Percentiles rank a stretch among this genome's conserved stretches.
phyloP scores from a whole-genome alignment of 2,329 filamentous ascomycete species.

The Phoma sp. region DNA sequence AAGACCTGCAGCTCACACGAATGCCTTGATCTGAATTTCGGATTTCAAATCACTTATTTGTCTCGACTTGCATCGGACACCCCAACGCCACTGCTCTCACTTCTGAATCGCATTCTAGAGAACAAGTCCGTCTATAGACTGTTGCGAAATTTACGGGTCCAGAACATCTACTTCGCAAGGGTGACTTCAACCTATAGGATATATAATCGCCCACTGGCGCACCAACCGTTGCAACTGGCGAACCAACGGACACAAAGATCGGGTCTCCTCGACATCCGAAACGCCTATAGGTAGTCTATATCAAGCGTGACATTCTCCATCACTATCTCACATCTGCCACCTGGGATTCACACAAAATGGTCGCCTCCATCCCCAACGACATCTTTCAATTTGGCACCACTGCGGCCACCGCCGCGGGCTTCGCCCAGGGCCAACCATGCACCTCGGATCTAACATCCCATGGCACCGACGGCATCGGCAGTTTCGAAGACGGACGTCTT shows the following conservation, averaged over 20 bases:
- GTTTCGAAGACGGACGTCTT: constrained; percentile 50
- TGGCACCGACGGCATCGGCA: constrained; percentile 51
- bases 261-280: constrained; percentile 17
- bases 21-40: too few species aligned
- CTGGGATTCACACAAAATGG: constrained; percentile 32
- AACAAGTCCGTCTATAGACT: too few species aligned
- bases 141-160: too few species aligned
- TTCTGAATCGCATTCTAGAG: too few species aligned
- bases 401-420: constrained; percentile 46
- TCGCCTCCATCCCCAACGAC: constrained; percentile 52
- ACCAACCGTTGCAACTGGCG: too few species aligned
- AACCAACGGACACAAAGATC: not conserved
- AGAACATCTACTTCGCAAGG: too few species aligned
- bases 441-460: constrained; percentile 49
- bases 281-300: not conserved
- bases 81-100: too few species aligned
- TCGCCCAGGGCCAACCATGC: constrained; percentile 43
- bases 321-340: not conserved
- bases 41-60: too few species aligned
- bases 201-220: too few species aligned
- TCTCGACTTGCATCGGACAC: too few species aligned
- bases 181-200: too few species aligned
- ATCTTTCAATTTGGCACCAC: constrained; percentile 53
- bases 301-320: not conserved
- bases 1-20: too few species aligned